Evolutionary conservation across 2,329 filamentous ascomycete genomes (phyloP), one percentile per base, ranked within the genome.

Genomic region (Verticillium isaacii): DNA sequence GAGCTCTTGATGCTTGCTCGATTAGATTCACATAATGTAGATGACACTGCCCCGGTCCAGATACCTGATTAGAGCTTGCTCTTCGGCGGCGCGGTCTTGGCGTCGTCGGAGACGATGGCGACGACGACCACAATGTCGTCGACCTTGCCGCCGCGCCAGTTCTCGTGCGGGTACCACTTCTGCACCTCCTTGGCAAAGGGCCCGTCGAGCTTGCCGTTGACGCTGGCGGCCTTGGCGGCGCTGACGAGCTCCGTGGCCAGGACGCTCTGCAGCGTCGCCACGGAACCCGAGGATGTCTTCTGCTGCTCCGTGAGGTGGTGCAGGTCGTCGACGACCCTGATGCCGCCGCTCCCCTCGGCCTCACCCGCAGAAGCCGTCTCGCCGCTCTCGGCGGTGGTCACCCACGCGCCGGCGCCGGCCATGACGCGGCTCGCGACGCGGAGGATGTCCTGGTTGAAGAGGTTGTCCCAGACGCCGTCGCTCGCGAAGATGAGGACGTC

Each of bases 151-250:
- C 95, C 95, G 62, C 87, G 87, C 86, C 92, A 99, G 62, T 88
- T 86, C 74, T 98, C 94, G 41, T 89, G 82, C 0, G 95, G 94
- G 68, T 91, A 96, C 71, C 91, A 88, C 71, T 89, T 91, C 73
- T 95, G 92, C 23, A 97, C 92, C 74, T 97, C 93, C 75, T 92
- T 97, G 50, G 95, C 93, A 75, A 99, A 99, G 0, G 95, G 95
- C 0, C 94, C 93, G 73, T 98, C 91, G 59, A 91, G 80, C 70
- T 90, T 92, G 57, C 83, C 85, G 75, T 97, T 93, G 62, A 91
- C 75, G 71, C 93, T 96, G 7, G 93, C 93, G 8, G 85, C 80
- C 76, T 97, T 97, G 6, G 95, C 94, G 59, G 93, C 91, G 11
- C 84, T 82, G 17, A 92, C 89, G 62, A 99, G 88, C 39, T 91